Evolutionary conservation across 129 eudicot genomes (phyloP).

Genomic region (Silybum marianum): DNA sequence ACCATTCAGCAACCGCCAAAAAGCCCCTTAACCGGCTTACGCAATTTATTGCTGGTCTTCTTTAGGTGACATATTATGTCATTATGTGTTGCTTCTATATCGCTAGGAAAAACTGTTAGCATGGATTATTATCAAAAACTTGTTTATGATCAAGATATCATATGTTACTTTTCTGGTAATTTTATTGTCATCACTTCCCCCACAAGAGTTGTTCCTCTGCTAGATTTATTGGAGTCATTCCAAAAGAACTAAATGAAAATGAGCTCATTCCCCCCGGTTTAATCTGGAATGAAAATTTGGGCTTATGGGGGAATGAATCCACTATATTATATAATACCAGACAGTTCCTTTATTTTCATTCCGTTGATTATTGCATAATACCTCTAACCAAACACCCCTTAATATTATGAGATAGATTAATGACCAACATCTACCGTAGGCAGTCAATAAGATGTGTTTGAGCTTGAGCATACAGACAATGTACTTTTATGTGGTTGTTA

Average conservation of each 20-base stretch:
- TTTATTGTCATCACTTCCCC: neutral
- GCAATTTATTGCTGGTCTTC: neutral
- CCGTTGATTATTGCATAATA: no score
- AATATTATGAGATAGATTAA: neutral
- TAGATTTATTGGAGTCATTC: neutral
- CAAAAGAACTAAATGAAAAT: neutral
- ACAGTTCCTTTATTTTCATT: no score
- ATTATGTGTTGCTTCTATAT: neutral
- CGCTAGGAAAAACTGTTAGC: neutral
- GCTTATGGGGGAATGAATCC: no score
- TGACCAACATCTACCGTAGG: constrained; percentile 7
- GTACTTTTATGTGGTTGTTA: neutral
- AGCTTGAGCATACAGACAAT: neutral
- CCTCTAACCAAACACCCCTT: neutral
- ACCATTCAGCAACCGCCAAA: no score
- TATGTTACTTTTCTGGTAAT: constrained; percentile 6
- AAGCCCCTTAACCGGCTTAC: neutral
- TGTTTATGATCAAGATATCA: neutral
- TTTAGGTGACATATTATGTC: neutral
- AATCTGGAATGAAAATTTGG: no score
- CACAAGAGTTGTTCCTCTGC: neutral
- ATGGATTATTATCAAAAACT: neutral
- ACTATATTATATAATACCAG: no score
- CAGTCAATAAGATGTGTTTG: neutral
- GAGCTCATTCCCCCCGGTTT: no score